Evolutionary conservation across 2,329 filamentous ascomycete genomes (phyloP), one percentile per base, ranked within the genome.

Genomic region (Fusarium coffeatum): DNA sequence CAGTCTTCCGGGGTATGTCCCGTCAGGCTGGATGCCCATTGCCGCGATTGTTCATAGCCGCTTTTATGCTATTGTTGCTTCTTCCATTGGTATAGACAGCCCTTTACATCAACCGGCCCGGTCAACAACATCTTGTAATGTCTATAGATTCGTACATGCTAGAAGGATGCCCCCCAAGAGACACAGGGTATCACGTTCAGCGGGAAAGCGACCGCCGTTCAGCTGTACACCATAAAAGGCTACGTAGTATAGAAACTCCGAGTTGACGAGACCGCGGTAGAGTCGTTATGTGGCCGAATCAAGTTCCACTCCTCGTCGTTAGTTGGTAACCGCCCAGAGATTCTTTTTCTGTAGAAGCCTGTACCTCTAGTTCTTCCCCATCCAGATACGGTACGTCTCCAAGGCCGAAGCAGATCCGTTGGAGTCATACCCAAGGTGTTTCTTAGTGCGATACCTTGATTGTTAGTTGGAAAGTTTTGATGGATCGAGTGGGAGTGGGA

Each of bases 391-490:
- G 63, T 59, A 56, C 65, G 57, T 53, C 32, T 58, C 55, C 53
- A 62, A 66, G 59, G 62, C 69, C 64, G 69, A 70, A 53, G 55
- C 53, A 73, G 69, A 59, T 71, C 63, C 69, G 63, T 67, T 70
- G 55, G 63, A 74, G 72, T 68, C 65, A 73, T 62, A 37, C 34
- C 18, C 18, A 42, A 34, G 25, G 28, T 32, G 48, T 58, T 64
- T 66, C 43, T 54, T 61, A 57, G 55, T 56, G 65, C 43, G 55
- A 64, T 60, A 61, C 41, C 51, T 61, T 66, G 46, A 28, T 30
- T 34, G 54, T 43, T 54, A n/a, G 48, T 51, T 68, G 41, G 50
- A 63, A 59, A 59, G 54, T 54, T 66, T 64, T 43, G 40, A 64
- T 59, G 58, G 40, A 54, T 42, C 22, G 51, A 63, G 69, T 69